These are phyloP conservation scores for Backusella parvicylindrica DNA, from an alignment of 192 early-diverging fungal species.

Conservation along the genomic window DNA sequence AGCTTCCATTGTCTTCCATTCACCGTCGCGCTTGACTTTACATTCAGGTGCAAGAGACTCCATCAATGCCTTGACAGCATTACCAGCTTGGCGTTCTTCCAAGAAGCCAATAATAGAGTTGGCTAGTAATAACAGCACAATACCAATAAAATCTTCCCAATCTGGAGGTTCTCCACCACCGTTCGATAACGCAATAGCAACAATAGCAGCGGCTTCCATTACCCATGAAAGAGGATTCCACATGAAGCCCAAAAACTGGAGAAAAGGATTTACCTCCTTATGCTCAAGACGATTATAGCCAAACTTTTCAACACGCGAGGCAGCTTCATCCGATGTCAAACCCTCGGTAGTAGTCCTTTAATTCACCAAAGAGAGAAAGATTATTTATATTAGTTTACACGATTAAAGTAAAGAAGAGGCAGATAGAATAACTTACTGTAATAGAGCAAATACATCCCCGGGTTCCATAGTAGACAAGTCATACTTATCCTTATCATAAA, in stretches of 20 bases:
- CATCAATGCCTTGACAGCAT: constrained; percentile 91
- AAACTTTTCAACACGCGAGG: constrained; percentile 62
- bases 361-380: constrained; percentile 4
- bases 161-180: constrained; percentile 65
- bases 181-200: constrained; percentile 76
- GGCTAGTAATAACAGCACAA: constrained; percentile 73
- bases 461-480: constrained; percentile 78
- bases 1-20: constrained; percentile 75
- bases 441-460: constrained; percentile 62
- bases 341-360: constrained; percentile 53
- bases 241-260: constrained; percentile 87
- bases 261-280: constrained; percentile 74
- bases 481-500: constrained; percentile 81
- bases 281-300: constrained; percentile 70
- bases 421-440: constrained; percentile 41
- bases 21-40: constrained; percentile 84
- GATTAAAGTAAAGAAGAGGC: not conserved
- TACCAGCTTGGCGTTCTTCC: constrained; percentile 89
- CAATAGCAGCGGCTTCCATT: constrained; percentile 85
- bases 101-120: constrained; percentile 88
- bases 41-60: constrained; percentile 87
- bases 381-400: not conserved
- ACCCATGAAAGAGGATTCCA: constrained; percentile 81
- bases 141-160: constrained; percentile 86
- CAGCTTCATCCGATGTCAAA: constrained; percentile 60